Evolutionary conservation across 176 grass and related monocot species (phyloP).

Genomic region (Musa beccarii): DNA sequence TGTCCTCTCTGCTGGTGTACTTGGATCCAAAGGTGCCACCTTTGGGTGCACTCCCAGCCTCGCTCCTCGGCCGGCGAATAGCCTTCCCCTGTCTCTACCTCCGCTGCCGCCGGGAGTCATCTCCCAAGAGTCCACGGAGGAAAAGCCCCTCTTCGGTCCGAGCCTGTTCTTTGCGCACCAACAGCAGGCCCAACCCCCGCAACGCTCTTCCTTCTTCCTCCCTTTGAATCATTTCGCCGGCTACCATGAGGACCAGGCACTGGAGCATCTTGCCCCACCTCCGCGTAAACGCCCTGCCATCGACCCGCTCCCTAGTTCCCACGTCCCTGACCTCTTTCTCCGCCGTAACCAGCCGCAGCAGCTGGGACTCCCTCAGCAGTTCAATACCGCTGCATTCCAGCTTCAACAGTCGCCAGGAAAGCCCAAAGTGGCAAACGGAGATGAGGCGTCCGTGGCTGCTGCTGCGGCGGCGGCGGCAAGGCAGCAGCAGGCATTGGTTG

Average conservation of each 20-base stretch:
- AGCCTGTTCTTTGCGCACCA: not conserved
- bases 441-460: not conserved
- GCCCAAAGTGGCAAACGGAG: not conserved
- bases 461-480: not conserved
- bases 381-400: not conserved
- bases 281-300: not conserved
- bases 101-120: not conserved
- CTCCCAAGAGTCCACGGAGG: not conserved
- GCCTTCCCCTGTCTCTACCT: too few relatives aligned
- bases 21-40: not conserved
- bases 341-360: not conserved
- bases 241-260: not conserved
- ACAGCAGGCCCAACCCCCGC: not conserved
- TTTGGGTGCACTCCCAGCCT: not conserved
- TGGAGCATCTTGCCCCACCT: not conserved
- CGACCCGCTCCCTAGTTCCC: not conserved
- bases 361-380: not conserved
- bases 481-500: constrained; percentile 19
- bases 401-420: not conserved
- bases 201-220: not conserved
- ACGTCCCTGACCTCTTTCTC: not conserved
- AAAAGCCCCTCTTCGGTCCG: not conserved
- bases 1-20: not conserved
- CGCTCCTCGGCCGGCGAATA: not conserved
- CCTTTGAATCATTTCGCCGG: not conserved